phyloP scores from a whole-genome alignment of 768 basidiomycete genomes.

The Botryobasidium botryosum region DNA sequence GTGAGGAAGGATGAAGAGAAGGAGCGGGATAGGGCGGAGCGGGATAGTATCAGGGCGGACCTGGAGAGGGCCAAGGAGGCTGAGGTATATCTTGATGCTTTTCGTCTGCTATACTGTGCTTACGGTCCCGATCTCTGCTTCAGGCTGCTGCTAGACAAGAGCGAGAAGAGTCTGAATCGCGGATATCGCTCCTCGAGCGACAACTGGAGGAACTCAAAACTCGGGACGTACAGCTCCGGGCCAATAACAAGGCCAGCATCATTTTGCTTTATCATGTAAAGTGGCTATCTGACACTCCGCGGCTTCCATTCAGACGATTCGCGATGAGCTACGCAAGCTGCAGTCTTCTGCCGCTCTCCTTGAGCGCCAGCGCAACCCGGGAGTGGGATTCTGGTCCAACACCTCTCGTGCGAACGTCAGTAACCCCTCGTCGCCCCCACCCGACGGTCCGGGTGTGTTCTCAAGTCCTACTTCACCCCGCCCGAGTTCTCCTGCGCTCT shows the following conservation, averaged over 20 bases:
- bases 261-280: background rate
- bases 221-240: conserved; percentile 51
- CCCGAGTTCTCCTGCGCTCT: conserved; percentile 4
- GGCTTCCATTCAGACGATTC: conserved; percentile 51
- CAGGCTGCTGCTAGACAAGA: conserved; percentile 32
- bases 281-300: background rate
- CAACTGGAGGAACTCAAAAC: conserved; percentile 54
- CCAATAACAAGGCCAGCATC: conserved; percentile 51
- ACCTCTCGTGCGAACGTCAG: conserved; percentile 16
- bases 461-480: too few relatives aligned
- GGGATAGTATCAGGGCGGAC: conserved; percentile 25
- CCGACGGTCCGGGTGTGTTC: conserved; percentile 1
- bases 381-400: conserved; percentile 77
- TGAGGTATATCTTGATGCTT: too few relatives aligned
- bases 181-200: conserved; percentile 38
- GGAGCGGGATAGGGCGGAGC: conserved; percentile 10
- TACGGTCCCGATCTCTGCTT: background rate
- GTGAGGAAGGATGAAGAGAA: conserved; percentile 37
- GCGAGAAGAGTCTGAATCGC: conserved; percentile 31
- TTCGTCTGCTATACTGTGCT: too few relatives aligned
- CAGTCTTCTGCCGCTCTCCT: conserved; percentile 83
- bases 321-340: conserved; percentile 89
- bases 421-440: conserved; percentile 13
- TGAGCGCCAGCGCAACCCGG: conserved; percentile 82
- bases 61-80: conserved; percentile 34